phyloP scores from a whole-genome alignment of 2,329 filamentous ascomycete genomes.

The Chalaropsis thielavioides region DNA sequence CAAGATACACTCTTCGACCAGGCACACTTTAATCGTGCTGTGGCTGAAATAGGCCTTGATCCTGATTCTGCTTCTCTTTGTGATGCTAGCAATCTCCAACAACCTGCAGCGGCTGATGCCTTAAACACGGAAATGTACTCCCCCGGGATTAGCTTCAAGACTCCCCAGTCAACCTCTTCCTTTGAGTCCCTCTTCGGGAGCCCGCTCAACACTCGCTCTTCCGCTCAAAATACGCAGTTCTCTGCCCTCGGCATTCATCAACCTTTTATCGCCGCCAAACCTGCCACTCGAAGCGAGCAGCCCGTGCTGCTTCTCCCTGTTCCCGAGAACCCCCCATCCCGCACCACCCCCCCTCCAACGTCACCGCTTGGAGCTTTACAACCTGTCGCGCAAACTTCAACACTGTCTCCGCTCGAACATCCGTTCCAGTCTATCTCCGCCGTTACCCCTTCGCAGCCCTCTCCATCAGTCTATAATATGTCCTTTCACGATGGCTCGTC shows the following conservation, averaged over 20 bases:
- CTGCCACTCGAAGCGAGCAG: not conserved
- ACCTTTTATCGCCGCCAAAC: not conserved
- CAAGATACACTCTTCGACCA: not conserved
- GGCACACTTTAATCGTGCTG: not conserved
- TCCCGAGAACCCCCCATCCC: not conserved
- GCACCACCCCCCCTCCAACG: not conserved
- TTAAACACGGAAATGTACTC: not conserved
- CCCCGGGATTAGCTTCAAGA: constrained; percentile 4
- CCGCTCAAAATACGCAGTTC: not conserved
- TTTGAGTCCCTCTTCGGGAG: not conserved
- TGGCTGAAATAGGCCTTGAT: not conserved
- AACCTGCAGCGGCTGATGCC: not conserved
- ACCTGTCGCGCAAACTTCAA: too few relatives aligned
- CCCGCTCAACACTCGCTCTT: not conserved
- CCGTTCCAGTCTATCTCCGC: not conserved
- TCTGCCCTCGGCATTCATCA: not conserved
- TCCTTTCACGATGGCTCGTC: not conserved
- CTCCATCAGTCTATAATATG: not conserved
- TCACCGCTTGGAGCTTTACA: not conserved
- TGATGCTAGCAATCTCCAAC: not conserved
- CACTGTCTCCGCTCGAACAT: not conserved
- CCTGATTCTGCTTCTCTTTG: not conserved
- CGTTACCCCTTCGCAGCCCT: not conserved
- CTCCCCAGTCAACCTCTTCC: constrained; percentile 1
- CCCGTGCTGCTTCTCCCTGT: not conserved